Conservation (phyloP, 805 yeast species). For the Pichia occidentalis region DNA sequence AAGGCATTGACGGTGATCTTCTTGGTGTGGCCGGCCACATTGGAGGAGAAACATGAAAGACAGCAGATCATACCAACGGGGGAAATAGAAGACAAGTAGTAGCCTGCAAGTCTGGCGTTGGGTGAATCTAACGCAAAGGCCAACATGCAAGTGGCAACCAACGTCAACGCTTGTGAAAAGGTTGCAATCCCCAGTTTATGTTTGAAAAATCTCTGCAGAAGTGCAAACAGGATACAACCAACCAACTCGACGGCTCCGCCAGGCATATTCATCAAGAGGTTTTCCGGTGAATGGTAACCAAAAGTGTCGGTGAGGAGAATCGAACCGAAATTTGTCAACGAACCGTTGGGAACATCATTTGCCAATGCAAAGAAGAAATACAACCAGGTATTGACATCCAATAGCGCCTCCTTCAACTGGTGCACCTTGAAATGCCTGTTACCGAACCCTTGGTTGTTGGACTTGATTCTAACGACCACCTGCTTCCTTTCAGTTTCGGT, state of each 20-base stretch:
- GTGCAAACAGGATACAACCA: constrained; percentile 22
- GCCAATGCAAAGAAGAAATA: constrained; percentile 39
- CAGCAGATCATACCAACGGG: constrained; percentile 20
- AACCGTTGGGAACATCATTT: constrained; percentile 52
- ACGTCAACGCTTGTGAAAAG: constrained; percentile 17
- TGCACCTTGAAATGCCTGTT: constrained; percentile 45
- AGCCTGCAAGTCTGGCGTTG: constrained; percentile 26
- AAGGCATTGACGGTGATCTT: constrained; percentile 50
- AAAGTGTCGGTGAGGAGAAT: constrained; percentile 38
- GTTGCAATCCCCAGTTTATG: constrained; percentile 27
- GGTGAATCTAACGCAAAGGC: constrained; percentile 21
- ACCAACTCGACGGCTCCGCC: constrained; percentile 33
- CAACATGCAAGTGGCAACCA: constrained; percentile 24
- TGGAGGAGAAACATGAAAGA: constrained; percentile 16
- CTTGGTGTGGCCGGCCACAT: constrained; percentile 68
- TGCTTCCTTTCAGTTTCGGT: constrained; percentile 39
- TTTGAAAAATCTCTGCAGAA: constrained; percentile 20
- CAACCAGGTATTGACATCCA: constrained; percentile 46
- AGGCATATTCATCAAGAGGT: constrained; percentile 32
- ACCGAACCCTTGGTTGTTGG: constrained; percentile 57
- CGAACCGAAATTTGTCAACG: constrained; percentile 42
- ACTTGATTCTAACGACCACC: constrained; percentile 50
- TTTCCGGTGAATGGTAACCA: constrained; percentile 19
- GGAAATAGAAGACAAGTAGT: constrained; percentile 17
- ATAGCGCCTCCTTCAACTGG: constrained; percentile 49